Conservation (phyloP, 2,329 filamentous ascomycete genomes). For the Aspergillus ochraceoroseus region DNA sequence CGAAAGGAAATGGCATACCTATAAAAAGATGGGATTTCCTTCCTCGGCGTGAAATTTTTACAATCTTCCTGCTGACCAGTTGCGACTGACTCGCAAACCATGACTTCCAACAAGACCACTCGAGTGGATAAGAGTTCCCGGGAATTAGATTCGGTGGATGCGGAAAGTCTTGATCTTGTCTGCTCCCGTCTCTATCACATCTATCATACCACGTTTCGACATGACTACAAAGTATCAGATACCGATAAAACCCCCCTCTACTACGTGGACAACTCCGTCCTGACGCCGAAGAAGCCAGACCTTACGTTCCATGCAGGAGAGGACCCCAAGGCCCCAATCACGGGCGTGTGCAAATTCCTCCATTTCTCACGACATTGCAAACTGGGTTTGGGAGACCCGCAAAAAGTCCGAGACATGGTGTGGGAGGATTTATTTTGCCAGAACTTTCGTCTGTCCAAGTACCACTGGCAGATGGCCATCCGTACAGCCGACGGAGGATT, state of each 20-base stretch:
- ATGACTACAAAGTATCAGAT: slow-evolving; percentile 25
- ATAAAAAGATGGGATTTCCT: slow-evolving; percentile 7
- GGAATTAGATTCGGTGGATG: slow-evolving; percentile 1
- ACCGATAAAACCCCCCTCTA: slow-evolving; percentile 20
- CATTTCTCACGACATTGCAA: slow-evolving; percentile 32
- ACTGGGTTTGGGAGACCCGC: slow-evolving; percentile 33
- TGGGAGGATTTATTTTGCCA: slow-evolving; percentile 33
- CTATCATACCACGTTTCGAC: slow-evolving; percentile 21
- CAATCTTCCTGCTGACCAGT: too few relatives aligned
- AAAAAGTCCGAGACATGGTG: slow-evolving; percentile 18
- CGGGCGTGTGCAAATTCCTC: slow-evolving; percentile 32
- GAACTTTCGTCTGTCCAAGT: slow-evolving; percentile 23
- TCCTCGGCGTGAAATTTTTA: too few relatives aligned
- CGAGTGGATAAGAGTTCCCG: not conserved
- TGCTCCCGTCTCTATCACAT: slow-evolving; percentile 23
- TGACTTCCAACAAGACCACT: slow-evolving; percentile 4
- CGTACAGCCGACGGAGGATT: slow-evolving; percentile 6
- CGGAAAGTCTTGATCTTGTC: not conserved
- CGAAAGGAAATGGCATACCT: too few relatives aligned
- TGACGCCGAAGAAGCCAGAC: slow-evolving; percentile 32
- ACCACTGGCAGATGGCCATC: slow-evolving; percentile 28
- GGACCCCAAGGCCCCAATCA: slow-evolving; percentile 25
- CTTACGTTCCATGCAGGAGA: slow-evolving; percentile 32
- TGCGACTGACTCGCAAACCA: too few relatives aligned
- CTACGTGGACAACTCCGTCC: slow-evolving; percentile 28